A percentile compares a stretch with the other conserved stretches of the same genome.
Evolutionary conservation across 2,329 filamentous ascomycete species (phyloP).

Genomic region (Chrysoporthe puriensis): DNA sequence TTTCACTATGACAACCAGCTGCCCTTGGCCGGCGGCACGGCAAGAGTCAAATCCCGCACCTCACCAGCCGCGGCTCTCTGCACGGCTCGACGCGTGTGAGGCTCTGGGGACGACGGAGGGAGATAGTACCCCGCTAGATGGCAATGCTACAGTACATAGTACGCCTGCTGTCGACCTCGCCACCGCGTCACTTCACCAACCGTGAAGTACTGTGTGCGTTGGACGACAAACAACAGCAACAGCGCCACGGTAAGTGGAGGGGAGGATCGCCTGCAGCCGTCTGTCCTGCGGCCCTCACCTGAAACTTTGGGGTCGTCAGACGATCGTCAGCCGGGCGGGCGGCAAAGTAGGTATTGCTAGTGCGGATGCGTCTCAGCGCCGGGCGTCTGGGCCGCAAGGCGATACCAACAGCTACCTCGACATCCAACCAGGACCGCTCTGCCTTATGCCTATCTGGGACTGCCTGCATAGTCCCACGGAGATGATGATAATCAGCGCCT

Average conservation of each 20-base stretch:
- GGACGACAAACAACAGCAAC: not conserved
- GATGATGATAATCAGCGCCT: constrained; percentile 7
- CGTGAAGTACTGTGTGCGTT: not conserved
- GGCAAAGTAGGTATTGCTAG: not conserved
- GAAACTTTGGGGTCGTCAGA: constrained; percentile 8
- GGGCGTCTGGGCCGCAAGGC: not conserved
- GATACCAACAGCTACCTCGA: not conserved
- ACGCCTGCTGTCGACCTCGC: no score
- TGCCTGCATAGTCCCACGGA: constrained; percentile 5
- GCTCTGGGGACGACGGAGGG: no score
- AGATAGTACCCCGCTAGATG: no score
- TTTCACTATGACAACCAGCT: constrained; percentile 5
- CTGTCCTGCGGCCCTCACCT: constrained; percentile 6
- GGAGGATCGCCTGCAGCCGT: constrained; percentile 2
- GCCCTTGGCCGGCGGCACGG: not conserved
- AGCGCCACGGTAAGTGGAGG: not conserved
- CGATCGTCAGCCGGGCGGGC: not conserved
- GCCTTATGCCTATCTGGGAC: not conserved
- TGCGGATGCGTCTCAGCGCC: not conserved
- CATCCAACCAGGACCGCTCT: not conserved
- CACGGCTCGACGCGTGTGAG: no score
- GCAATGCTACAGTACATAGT: no score
- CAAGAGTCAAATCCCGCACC: no score
- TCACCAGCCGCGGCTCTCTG: no score
- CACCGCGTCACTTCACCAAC: no score